A percentile compares a stretch with the other conserved stretches of the same genome.
Conservation (phyloP, 192 early-diverging fungal species). For the Backusella liffmaniae region DNA sequence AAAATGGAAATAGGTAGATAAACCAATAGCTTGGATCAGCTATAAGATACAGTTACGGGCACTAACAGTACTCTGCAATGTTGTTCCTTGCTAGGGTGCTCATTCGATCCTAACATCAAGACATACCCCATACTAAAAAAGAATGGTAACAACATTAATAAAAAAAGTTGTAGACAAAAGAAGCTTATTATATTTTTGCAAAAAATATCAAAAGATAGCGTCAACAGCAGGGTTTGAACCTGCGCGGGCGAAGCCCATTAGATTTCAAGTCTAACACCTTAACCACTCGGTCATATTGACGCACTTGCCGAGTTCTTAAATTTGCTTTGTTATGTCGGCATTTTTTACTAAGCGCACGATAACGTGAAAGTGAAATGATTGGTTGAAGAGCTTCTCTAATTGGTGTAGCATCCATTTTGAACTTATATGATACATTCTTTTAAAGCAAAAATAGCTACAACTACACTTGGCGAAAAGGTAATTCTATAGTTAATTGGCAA, state of each 20-base stretch:
- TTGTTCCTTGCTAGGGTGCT: too few relatives aligned
- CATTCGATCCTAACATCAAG: too few relatives aligned
- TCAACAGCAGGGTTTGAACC: slow-evolving; percentile 14
- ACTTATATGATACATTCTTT: too few relatives aligned
- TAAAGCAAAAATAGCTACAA: neutral
- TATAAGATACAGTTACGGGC: too few relatives aligned
- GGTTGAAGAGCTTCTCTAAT: neutral
- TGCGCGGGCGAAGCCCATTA: slow-evolving; percentile 12
- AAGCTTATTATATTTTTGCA: neutral
- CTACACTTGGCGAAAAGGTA: neutral
- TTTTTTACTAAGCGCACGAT: neutral
- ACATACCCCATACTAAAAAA: too few relatives aligned
- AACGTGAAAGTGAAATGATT: neutral
- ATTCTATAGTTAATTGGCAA: too few relatives aligned
- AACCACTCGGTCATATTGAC: slow-evolving; percentile 2
- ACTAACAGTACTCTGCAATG: too few relatives aligned
- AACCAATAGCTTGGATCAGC: too few relatives aligned
- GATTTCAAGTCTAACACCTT: slow-evolving; percentile 17
- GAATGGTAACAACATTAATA: too few relatives aligned
- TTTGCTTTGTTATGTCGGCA: neutral
- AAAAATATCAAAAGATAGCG: neutral
- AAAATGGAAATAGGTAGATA: too few relatives aligned
- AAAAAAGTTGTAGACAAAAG: neutral
- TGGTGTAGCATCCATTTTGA: too few relatives aligned
- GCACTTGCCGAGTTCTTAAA: neutral